Percentiles rank a stretch among this genome's conserved stretches.
Conservation (phyloP, 345 rosid genomes). For the Bretschneidera sinensis region DNA sequence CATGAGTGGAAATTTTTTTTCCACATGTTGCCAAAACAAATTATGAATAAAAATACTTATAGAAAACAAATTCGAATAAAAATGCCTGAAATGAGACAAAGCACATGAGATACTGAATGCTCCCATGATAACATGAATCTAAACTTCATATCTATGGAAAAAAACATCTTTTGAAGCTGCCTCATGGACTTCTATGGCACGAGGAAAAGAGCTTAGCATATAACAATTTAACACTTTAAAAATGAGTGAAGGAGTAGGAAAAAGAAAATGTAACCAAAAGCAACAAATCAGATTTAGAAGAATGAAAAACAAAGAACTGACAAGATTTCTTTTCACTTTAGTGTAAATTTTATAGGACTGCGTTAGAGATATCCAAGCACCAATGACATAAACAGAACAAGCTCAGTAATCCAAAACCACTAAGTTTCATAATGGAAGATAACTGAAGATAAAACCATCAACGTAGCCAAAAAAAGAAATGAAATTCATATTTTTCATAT, state of each 20-base stretch:
- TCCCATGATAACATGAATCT: too few species aligned
- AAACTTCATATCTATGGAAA: not conserved
- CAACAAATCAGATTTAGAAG: not conserved
- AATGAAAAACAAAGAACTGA: not conserved
- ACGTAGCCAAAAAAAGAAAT: not conserved
- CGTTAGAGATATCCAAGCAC: not conserved
- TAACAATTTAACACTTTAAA: too few species aligned
- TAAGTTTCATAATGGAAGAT: not conserved
- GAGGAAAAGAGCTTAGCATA: not conserved
- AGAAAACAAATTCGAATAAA: too few species aligned
- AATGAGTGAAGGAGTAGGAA: not conserved
- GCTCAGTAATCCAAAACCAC: not conserved
- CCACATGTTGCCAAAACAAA: too few species aligned
- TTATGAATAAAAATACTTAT: too few species aligned
- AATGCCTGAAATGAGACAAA: too few species aligned
- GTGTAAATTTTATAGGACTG: not conserved
- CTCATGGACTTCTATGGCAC: too few species aligned
- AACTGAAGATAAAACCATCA: not conserved
- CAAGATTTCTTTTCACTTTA: not conserved
- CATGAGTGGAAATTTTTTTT: too few species aligned
- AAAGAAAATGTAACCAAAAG: not conserved
- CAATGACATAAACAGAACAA: not conserved
- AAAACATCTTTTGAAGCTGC: too few species aligned
- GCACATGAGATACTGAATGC: too few species aligned
- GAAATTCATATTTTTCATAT: not conserved